A percentile compares a stretch with the other conserved stretches of the same genome.
Conservation (phyloP, 257 asterid species). For the Avicennia marina region DNA sequence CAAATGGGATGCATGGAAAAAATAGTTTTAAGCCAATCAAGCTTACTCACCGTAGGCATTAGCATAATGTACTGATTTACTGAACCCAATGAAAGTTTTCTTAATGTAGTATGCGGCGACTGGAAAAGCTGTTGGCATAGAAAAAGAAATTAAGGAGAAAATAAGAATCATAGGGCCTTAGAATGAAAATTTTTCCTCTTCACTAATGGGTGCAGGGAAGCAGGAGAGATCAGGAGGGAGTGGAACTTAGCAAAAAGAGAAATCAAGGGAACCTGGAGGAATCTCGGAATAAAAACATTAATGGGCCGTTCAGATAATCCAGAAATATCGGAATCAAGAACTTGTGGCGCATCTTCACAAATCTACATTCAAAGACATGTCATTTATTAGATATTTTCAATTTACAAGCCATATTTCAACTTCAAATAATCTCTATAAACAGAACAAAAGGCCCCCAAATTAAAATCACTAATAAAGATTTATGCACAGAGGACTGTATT, state of each 20-base stretch:
- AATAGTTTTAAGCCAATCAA: conserved; percentile 10
- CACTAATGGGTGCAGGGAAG: too few species aligned
- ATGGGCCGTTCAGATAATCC: conserved; percentile 74
- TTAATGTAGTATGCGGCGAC: conserved; percentile 64
- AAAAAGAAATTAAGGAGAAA: conserved; percentile 4
- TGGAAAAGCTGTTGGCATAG: conserved; percentile 75
- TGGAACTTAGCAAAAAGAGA: neutral
- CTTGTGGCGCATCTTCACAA: conserved; percentile 80
- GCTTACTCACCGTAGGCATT: conserved; percentile 78
- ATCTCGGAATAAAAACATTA: conserved; percentile 64
- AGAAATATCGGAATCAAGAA: conserved; percentile 73
- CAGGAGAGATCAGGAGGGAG: too few species aligned
- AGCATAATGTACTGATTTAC: conserved; percentile 92
- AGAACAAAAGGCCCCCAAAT: neutral
- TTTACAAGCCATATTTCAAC: neutral
- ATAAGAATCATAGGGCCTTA: neutral
- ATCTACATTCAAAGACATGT: conserved; percentile 35
- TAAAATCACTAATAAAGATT: neutral
- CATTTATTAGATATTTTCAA: neutral
- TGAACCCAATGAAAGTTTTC: conserved; percentile 84
- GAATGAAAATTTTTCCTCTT: too few species aligned
- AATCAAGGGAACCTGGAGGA: conserved; percentile 48
- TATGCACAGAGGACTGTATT: neutral
- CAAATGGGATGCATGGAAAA: neutral
- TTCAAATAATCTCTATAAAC: neutral